A percentile compares a stretch with the other conserved stretches of the same genome.
Evolutionary conservation across 805 yeast species (phyloP).

Genomic region (Clavispora santaluciae): DNA sequence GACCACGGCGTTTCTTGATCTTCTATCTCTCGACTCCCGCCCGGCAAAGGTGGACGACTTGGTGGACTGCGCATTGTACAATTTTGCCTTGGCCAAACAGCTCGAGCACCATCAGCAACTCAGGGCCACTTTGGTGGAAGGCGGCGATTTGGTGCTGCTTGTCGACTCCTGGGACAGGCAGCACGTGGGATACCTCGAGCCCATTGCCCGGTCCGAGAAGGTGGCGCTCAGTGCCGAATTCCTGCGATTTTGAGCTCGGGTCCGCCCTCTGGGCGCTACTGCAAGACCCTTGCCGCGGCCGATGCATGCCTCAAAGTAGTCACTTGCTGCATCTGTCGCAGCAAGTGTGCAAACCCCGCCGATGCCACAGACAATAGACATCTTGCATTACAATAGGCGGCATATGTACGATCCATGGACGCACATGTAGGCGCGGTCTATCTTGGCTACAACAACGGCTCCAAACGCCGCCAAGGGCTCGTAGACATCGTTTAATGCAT

Average conservation of each 20-base stretch:
- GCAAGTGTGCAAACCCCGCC: no score
- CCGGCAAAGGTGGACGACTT: slow-evolving; percentile 57
- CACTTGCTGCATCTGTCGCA: no score
- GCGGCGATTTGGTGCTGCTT: slow-evolving; percentile 3
- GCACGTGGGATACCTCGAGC: slow-evolving; percentile 9
- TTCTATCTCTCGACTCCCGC: slow-evolving; percentile 1
- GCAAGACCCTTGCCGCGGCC: no score
- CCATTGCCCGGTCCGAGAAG: not conserved
- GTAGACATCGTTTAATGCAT: not conserved
- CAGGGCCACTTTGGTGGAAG: not conserved
- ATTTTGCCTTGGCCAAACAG: slow-evolving; percentile 16
- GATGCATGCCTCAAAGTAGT: no score
- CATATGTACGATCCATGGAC: no score
- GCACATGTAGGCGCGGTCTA: no score
- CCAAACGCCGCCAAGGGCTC: not conserved
- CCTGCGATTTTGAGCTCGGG: not conserved
- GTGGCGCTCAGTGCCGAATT: not conserved
- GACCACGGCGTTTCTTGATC: slow-evolving; percentile 6
- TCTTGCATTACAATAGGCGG: no score
- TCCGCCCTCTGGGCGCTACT: no score
- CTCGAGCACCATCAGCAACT: slow-evolving; percentile 9
- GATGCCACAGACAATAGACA: no score
- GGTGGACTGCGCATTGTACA: slow-evolving; percentile 63
- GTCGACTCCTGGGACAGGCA: slow-evolving; percentile 10
- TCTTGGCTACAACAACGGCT: no score